Base-by-base conservation (phyloP, 768 basidiomycete genomes). In the Pleurotus citrinopileatus region DNA sequence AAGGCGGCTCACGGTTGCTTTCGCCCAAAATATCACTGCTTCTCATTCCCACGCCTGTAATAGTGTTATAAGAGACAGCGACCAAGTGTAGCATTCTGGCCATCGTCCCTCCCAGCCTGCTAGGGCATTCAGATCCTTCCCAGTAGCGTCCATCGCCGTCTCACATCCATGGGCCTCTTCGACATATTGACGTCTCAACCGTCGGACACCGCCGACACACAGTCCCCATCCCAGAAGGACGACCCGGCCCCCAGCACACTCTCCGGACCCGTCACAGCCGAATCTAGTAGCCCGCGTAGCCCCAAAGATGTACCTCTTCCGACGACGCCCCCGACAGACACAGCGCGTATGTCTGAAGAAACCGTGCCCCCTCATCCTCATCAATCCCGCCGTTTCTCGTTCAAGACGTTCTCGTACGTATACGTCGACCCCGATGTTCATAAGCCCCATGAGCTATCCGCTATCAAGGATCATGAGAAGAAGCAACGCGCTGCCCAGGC, bases 361-460 rank as follows among this genome's bases (percentile, higher is more conserved):
- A 20, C 17, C 45, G 9, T 28, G 28, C 42, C 38, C 13, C 45
- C 58, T 9, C 42, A n/a, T n/a, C n/a, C n/a, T n/a, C n/a, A n/a
- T n/a, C n/a, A 67, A 29, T 53, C 60, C 27, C 70, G 73, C 50
- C 78, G 79, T 38, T 74, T 84, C 56, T 81, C 78, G 28, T 73
- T 84, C 47, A 78, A 75, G 13, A 55, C 72, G 29, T 74, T 80
- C 59, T 67, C 76, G 40, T 52, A 57, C 56, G 23, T 53, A 13
- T 22, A 54, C 19, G 13, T 20, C 40, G 22, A 43, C 29, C 19
- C 13, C 45, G 57, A 68, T 54, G 65, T 68, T 13, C 67, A 70
- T 46, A 74, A 73, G 56, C 64, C 66, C 17, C 48, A 51, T 32
- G 51, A 60, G 4, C 63, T 77, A 15, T 71, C 75, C 4, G 57